Evolutionary conservation across 371 early-diverging fungal species (phyloP).

Genomic region (Mortierella sp.): DNA sequence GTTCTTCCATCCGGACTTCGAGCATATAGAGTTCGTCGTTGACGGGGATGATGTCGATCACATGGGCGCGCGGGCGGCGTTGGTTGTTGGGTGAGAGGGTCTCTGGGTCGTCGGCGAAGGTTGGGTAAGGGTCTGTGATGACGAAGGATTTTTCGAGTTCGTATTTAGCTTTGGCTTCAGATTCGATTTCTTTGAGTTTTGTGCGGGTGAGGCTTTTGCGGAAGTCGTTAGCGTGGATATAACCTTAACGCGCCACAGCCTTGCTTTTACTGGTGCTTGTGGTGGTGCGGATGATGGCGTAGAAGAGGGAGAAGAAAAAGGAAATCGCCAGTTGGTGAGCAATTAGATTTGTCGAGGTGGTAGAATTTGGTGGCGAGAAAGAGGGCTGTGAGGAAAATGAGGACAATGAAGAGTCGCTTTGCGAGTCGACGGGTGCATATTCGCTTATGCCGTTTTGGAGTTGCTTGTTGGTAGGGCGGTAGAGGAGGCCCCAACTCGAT

Average conservation of each 20-base stretch:
- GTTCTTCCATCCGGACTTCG: constrained; percentile 29
- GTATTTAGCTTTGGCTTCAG: too few relatives aligned
- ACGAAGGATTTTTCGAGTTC: neutral
- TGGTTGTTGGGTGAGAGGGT: neutral
- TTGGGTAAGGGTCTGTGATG: neutral
- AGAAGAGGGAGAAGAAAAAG: neutral
- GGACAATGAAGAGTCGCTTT: neutral
- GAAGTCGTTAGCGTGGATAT: neutral
- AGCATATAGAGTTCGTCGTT: constrained; percentile 28
- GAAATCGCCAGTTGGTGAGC: neutral
- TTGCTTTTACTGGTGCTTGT: neutral
- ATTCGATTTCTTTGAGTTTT: neutral
- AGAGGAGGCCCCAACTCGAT: neutral
- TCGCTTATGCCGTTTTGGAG: neutral
- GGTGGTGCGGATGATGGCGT: neutral
- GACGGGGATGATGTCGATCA: constrained; percentile 25
- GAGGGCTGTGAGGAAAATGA: neutral
- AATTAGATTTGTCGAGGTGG: neutral
- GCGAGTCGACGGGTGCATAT: neutral
- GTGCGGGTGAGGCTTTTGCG: neutral
- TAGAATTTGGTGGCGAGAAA: neutral
- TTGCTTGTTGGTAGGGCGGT: neutral
- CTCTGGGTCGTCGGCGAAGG: neutral
- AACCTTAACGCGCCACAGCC: neutral
- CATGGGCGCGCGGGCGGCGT: neutral